These are phyloP conservation scores for Panicum virgatum DNA, from an alignment of 202 grass and related monocot genomes.

Conservation along the genomic window DNA sequence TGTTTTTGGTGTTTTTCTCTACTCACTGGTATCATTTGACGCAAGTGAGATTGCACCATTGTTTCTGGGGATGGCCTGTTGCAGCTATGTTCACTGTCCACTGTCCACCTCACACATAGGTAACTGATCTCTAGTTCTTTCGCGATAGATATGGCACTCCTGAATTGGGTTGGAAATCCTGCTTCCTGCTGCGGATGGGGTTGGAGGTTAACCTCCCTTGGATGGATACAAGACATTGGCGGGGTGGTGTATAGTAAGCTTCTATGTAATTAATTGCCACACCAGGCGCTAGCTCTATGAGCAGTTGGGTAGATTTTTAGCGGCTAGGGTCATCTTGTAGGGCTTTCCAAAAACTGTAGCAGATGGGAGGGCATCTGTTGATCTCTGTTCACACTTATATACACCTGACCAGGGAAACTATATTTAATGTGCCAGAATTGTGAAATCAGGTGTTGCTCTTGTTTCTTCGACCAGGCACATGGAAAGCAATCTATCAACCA, in stretches of 20 bases:
- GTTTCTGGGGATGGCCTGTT: conserved; percentile 19
- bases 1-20: conserved; percentile 26
- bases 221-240: conserved; percentile 26
- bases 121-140: not conserved
- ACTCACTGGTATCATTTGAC: not conserved
- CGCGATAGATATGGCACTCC: not conserved
- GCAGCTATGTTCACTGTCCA: not conserved
- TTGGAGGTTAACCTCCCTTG: conserved; percentile 7
- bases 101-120: not conserved
- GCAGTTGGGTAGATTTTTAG: not conserved
- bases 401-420: not conserved
- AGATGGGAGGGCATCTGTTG: conserved; percentile 9
- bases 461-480: conserved; percentile 19
- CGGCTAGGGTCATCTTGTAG: not conserved
- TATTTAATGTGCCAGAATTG: not conserved
- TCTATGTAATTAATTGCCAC: conserved; percentile 34
- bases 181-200: not conserved
- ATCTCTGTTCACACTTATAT: not conserved
- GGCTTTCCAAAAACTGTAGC: conserved; percentile 30
- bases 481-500: conserved; percentile 12
- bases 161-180: not conserved
- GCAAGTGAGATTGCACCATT: not conserved
- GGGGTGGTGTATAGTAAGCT: conserved; percentile 28
- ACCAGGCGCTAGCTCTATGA: not conserved
- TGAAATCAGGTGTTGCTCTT: not conserved